Evolutionary conservation across 2,329 filamentous ascomycete species (phyloP).

Genomic region (Neocatenulostroma microsporum): DNA sequence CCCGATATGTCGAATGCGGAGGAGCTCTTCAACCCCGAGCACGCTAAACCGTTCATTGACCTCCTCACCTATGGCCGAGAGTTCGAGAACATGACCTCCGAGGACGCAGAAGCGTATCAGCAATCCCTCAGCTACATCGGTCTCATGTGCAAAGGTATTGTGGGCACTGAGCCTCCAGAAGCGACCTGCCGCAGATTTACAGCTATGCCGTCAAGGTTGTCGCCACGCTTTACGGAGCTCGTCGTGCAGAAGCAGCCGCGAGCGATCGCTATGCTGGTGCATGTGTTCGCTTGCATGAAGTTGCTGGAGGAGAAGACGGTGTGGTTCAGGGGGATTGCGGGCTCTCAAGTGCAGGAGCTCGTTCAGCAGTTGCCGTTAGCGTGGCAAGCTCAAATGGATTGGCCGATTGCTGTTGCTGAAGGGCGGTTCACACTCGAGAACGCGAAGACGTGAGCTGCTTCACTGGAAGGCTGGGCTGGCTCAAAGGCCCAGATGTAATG

Average conservation of each 20-base stretch:
- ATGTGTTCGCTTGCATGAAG: constrained; percentile 21
- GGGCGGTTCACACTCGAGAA: too few species aligned
- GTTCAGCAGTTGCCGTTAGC: constrained; percentile 13
- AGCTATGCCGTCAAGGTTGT: constrained; percentile 20
- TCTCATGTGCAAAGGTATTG: constrained; percentile 17
- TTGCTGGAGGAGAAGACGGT: constrained; percentile 16
- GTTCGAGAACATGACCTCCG: constrained; percentile 13
- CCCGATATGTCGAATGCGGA: constrained; percentile 13
- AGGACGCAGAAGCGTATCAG: constrained; percentile 16
- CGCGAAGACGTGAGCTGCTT: too few species aligned
- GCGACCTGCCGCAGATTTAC: constrained; percentile 18
- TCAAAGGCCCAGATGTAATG: too few species aligned
- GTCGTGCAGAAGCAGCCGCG: constrained; percentile 17
- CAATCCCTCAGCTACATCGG: constrained; percentile 18
- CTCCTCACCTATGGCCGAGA: constrained; percentile 18
- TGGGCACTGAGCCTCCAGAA: constrained; percentile 14
- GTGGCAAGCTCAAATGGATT: constrained; percentile 18
- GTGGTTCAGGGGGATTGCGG: constrained; percentile 21
- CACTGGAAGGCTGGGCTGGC: too few species aligned
- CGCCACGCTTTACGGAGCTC: constrained; percentile 17
- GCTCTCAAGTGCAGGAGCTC: constrained; percentile 17
- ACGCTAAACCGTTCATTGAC: constrained; percentile 18
- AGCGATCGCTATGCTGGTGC: constrained; percentile 18
- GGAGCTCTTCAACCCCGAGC: constrained; percentile 15
- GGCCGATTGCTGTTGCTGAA: constrained; percentile 18